A percentile compares a stretch with the other conserved stretches of the same genome.
phyloP scores from a whole-genome alignment of 1,284 basidiomycete species.

The Inonotus hispidus region DNA sequence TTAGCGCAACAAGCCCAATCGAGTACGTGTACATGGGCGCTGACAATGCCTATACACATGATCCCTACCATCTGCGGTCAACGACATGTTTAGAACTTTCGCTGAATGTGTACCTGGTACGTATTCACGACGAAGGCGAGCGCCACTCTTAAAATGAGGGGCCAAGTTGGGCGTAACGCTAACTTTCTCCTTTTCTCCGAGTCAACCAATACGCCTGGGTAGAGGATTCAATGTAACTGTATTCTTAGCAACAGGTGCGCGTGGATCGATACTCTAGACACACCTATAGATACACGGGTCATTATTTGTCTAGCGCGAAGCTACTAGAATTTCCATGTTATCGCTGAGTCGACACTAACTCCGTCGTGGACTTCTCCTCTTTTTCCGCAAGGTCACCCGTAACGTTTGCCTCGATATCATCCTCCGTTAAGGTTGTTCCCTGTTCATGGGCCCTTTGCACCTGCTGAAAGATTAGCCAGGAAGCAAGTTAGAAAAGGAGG shows the following conservation, averaged over 20 bases:
- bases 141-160: neutral
- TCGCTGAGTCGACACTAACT: slow-evolving; percentile 36
- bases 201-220: no score
- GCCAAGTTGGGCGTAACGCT: neutral
- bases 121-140: neutral
- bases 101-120: neutral
- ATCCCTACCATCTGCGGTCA: neutral
- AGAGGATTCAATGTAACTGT: neutral
- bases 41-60: neutral
- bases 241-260: neutral
- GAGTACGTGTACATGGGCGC: neutral
- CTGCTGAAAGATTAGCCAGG: slow-evolving; percentile 17
- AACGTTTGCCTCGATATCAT: slow-evolving; percentile 2
- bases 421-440: slow-evolving; percentile 20
- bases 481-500: slow-evolving; percentile 13
- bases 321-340: slow-evolving; percentile 24
- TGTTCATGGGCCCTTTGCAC: slow-evolving; percentile 4
- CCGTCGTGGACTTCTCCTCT: slow-evolving; percentile 22
- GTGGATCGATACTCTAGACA: neutral
- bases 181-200: neutral
- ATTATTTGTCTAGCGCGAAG: neutral
- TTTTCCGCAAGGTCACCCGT: slow-evolving; percentile 13
- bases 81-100: neutral
- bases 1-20: no score
- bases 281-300: neutral